Evolutionary conservation across 2,329 filamentous ascomycete genomes (phyloP), one percentile per base, ranked within the genome.

Genomic region (Sporothrix phasma): DNA sequence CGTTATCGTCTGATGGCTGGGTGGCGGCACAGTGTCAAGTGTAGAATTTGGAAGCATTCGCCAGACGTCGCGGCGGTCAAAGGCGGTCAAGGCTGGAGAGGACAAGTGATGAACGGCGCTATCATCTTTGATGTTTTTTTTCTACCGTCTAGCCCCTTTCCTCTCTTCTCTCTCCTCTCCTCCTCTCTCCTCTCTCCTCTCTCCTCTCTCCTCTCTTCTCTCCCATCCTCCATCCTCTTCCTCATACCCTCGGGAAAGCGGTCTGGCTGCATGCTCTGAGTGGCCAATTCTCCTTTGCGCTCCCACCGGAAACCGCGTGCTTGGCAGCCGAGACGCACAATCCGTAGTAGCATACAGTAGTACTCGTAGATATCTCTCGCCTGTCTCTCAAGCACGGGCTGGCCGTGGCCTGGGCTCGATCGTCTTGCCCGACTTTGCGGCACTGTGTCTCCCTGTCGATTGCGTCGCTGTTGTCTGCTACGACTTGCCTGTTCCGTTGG

Each of bases 281-380:
- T 63, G 51, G 51, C 51, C 51, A 63, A 63, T 63, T 63, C 41
- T 62, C 17, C 49, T 46, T 63, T 46, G 10, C 19, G 8, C 34
- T 26, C 13, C 60, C 15, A 39, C 26, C 43, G 17, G 24, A 59
- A 59, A 59, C 31, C 51, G 19, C 15, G 51, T 56, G 51, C 51
- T 56, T 56, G 51, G 51, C 51, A 56, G n/a, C 31, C 8, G 19
- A 56, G 51, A 56, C 51, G 31, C n/a, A n/a, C n/a, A n/a, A 56
- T 15, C 17, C 47, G 15, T 24, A 13, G n/a, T n/a, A n/a, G n/a
- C n/a, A n/a, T n/a, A n/a, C 34, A 37, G 34, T 37, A 37, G 3
- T 37, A 37, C 34, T 1, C 34, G 10, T 13, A 37, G 34, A 37
- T 13, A n/a, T n/a, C n/a, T n/a, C n/a, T n/a, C n/a, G n/a, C n/a